phyloP scores from a whole-genome alignment of 345 rosid genomes.

The Eucalyptus regnans region DNA sequence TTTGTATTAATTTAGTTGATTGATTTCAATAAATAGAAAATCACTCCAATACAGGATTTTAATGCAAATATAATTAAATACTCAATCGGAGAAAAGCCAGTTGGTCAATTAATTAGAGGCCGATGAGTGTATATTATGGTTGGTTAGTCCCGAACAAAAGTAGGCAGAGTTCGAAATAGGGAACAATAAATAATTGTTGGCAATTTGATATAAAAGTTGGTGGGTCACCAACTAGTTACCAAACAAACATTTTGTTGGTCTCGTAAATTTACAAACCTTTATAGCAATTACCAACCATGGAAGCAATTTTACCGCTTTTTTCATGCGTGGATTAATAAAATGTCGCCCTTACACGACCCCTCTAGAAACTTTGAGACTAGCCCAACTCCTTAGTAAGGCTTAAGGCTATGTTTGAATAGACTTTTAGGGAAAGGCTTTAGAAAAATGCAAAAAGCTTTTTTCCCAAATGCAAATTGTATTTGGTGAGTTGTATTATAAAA shows the following conservation, averaged over 20 bases:
- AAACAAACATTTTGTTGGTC: background rate
- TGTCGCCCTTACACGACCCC: background rate
- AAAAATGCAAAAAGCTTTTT: no score
- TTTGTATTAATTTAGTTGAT: background rate
- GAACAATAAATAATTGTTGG: background rate
- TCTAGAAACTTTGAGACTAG: background rate
- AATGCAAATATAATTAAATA: background rate
- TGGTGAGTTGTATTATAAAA: no score
- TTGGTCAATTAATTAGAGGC: background rate
- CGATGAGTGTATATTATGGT: background rate
- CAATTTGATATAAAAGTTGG: background rate
- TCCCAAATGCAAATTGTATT: no score
- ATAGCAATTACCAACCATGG: background rate
- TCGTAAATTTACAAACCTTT: background rate
- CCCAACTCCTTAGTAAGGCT: fast-evolving
- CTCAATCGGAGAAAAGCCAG: background rate
- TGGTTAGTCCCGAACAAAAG: no score
- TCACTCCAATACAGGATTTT: background rate
- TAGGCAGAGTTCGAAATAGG: background rate
- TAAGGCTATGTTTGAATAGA: no score
- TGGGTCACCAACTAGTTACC: background rate
- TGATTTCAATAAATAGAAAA: background rate
- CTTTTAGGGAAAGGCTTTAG: no score
- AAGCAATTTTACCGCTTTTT: background rate
- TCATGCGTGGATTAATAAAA: background rate